Percentiles rank a stretch among this genome's conserved stretches.
These are phyloP conservation scores for Rhizophlyctis rosea DNA, from an alignment of 192 early-diverging fungal genomes.

Conservation along the genomic window DNA sequence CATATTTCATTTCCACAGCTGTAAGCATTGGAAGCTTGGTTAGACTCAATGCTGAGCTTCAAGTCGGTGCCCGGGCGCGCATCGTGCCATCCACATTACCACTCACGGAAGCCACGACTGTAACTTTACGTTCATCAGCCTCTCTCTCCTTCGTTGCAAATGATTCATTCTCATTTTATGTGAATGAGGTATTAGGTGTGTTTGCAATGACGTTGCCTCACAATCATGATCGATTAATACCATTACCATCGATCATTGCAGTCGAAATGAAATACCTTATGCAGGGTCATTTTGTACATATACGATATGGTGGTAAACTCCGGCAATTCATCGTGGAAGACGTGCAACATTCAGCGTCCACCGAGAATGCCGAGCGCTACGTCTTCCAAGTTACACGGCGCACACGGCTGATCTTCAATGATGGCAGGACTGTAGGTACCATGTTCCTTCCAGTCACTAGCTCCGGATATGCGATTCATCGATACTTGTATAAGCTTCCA, in stretches of 20 bases:
- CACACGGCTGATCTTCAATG: no score
- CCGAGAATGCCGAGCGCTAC: no score
- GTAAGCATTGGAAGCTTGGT: conserved; percentile 47
- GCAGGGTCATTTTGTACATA: conserved; percentile 46
- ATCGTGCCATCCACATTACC: conserved; percentile 18
- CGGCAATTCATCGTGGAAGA: conserved; percentile 36
- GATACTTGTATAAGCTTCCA: no score
- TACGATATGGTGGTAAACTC: conserved; percentile 52
- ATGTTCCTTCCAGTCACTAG: no score
- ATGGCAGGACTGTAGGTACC: no score
- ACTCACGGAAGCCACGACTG: conserved; percentile 34
- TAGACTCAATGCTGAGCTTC: conserved; percentile 43
- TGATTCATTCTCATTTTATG: conserved; percentile 46
- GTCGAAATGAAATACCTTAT: conserved; percentile 59
- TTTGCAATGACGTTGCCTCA: neutral
- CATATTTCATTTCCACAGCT: conserved; percentile 24
- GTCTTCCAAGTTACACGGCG: no score
- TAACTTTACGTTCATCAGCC: conserved; percentile 41
- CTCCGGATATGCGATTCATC: no score
- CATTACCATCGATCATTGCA: no score
- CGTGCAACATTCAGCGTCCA: no score
- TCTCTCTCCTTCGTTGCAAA: conserved; percentile 40
- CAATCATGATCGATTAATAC: neutral
- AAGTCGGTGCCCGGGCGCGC: conserved; percentile 39
- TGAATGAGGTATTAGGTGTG: conserved; percentile 64